These are phyloP conservation scores for Fusarium sp. DNA, from an alignment of 2,329 filamentous ascomycete species.

Conservation along the genomic window DNA sequence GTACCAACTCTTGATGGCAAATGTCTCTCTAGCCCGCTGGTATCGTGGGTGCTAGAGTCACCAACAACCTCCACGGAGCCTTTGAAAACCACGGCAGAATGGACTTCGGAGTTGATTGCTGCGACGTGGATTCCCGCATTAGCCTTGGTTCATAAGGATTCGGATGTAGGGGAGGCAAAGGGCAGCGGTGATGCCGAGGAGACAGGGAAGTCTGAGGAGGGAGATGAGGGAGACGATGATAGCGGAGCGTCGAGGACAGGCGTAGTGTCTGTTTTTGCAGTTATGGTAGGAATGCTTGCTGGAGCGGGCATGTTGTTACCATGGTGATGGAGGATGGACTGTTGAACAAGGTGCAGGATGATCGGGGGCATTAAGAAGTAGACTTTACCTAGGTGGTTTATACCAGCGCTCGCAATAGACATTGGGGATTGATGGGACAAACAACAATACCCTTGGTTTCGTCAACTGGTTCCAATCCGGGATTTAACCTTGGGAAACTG, in stretches of 20 bases:
- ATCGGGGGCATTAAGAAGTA: neutral
- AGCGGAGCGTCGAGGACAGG: neutral
- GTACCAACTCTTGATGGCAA: constrained; percentile 4
- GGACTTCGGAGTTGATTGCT: neutral
- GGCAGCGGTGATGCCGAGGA: neutral
- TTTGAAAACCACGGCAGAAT: neutral
- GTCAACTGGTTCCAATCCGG: neutral
- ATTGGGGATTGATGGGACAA: neutral
- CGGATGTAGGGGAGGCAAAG: neutral
- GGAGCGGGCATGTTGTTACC: constrained; percentile 11
- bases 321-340: neutral
- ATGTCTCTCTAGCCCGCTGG: neutral
- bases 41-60: neutral
- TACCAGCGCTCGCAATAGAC: too few relatives aligned
- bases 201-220: neutral
- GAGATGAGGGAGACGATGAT: neutral
- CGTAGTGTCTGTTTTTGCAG: neutral
- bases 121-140: constrained; percentile 11
- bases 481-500: too few relatives aligned
- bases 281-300: constrained; percentile 5
- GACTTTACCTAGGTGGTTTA: neutral
- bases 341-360: too few relatives aligned
- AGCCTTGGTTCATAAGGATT: neutral
- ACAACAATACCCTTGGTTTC: neutral
- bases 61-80: neutral